Conservation (phyloP, 1,139 yeast species). For the Kodamaea sp. region DNA sequence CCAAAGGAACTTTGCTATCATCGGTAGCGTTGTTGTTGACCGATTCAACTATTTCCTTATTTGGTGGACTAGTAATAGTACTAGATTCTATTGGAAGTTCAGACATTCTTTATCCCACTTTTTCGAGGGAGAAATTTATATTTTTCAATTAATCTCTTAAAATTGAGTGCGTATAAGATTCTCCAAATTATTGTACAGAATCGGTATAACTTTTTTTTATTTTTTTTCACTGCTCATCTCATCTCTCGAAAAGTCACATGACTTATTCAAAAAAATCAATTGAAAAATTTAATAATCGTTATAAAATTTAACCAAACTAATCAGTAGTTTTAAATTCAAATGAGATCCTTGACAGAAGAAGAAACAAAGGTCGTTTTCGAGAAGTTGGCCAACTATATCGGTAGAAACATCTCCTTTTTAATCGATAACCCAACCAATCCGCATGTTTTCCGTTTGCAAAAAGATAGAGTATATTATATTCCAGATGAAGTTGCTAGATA, state of each 20-base stretch:
- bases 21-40: neutral
- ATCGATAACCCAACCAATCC: conserved; percentile 89
- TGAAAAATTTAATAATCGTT: neutral
- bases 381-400: conserved; percentile 92
- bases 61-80: too few species aligned
- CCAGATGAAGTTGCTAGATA: conserved; percentile 76
- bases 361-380: conserved; percentile 96
- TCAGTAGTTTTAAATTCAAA: conserved; percentile 19
- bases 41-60: too few species aligned
- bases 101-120: too few species aligned
- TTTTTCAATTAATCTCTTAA: too few species aligned
- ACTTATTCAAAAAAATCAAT: conserved; percentile 1
- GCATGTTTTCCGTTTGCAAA: conserved; percentile 92
- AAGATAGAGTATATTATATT: conserved; percentile 93
- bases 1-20: conserved; percentile 2
- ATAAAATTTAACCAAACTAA: neutral
- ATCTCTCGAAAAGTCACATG: conserved; percentile 4
- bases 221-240: conserved; percentile 5
- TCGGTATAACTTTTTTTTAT: neutral
- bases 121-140: too few species aligned
- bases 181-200: too few species aligned
- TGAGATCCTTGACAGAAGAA: conserved; percentile 96
- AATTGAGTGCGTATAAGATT: too few species aligned
- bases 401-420: conserved; percentile 84
- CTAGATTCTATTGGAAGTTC: too few species aligned